These are phyloP conservation scores for Trichaptum fuscoviolaceum DNA, from an alignment of 768 basidiomycete species.

Conservation along the genomic window DNA sequence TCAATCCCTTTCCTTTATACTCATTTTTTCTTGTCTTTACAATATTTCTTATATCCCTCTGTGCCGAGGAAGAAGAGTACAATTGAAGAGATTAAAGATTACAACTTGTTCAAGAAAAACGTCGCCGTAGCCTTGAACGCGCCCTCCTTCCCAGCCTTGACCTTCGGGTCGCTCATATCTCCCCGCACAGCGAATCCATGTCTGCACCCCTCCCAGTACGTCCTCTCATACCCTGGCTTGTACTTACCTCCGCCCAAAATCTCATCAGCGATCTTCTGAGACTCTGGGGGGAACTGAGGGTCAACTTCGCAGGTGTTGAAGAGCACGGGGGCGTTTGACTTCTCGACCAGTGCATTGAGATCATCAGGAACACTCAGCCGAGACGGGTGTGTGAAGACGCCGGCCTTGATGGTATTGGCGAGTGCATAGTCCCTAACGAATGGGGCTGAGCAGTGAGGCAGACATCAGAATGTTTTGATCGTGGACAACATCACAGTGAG, in stretches of 20 bases:
- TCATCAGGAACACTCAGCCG: slow-evolving; percentile 52
- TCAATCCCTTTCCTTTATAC: too few relatives aligned
- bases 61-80: too few relatives aligned
- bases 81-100: too few relatives aligned
- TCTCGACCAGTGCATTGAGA: slow-evolving; percentile 48
- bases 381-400: slow-evolving; percentile 56
- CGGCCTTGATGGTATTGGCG: slow-evolving; percentile 43
- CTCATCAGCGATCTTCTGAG: slow-evolving; percentile 40
- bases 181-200: slow-evolving; percentile 24
- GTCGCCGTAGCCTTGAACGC: slow-evolving; percentile 33
- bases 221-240: slow-evolving; percentile 12
- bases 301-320: slow-evolving; percentile 63
- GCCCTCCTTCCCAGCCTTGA: slow-evolving; percentile 35
- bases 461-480: not conserved
- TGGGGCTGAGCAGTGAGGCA: slow-evolving; percentile 21
- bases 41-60: too few relatives aligned
- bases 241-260: slow-evolving; percentile 42
- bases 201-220: slow-evolving; percentile 14
- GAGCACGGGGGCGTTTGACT: slow-evolving; percentile 50
- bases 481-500: not conserved
- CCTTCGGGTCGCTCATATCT: slow-evolving; percentile 16
- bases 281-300: slow-evolving; percentile 41
- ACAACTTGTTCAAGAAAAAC: slow-evolving; percentile 30
- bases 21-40: too few relatives aligned
- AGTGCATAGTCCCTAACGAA: slow-evolving; percentile 60